Conservation (phyloP, 345 rosid species). For the Syzygium grande region DNA sequence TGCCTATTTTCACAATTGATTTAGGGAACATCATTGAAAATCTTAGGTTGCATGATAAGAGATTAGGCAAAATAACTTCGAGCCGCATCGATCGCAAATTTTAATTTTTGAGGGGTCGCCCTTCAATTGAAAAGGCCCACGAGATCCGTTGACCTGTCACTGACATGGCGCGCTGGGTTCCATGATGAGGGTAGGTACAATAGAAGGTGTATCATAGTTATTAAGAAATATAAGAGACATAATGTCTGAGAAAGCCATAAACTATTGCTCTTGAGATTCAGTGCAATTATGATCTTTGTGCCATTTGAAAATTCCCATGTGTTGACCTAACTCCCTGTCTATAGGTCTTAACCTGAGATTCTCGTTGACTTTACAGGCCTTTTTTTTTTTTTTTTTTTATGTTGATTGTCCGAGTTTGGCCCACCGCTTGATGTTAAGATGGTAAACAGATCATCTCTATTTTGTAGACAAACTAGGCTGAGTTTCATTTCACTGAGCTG, state of each 20-base stretch:
- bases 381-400: neutral
- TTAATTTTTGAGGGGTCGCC: neutral
- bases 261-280: neutral
- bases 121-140: neutral
- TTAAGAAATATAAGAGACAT: neutral
- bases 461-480: neutral
- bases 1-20: neutral
- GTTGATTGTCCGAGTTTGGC: neutral
- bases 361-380: conserved; percentile 21
- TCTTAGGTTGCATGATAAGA: neutral
- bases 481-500: neutral
- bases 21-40: neutral
- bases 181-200: neutral
- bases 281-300: neutral
- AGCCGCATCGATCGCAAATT: neutral
- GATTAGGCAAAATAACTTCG: neutral
- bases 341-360: conserved; percentile 27
- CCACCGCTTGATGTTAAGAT: neutral
- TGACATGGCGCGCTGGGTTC: neutral
- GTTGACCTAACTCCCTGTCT: conserved; percentile 25
- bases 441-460: neutral
- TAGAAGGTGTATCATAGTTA: neutral
- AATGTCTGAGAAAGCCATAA: neutral
- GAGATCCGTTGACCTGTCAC: neutral
- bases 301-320: conserved; percentile 1